Percentiles rank a stretch among this genome's conserved stretches.
Conservation (phyloP, 1,284 basidiomycete species). For the Ceratobasidium sp. region DNA sequence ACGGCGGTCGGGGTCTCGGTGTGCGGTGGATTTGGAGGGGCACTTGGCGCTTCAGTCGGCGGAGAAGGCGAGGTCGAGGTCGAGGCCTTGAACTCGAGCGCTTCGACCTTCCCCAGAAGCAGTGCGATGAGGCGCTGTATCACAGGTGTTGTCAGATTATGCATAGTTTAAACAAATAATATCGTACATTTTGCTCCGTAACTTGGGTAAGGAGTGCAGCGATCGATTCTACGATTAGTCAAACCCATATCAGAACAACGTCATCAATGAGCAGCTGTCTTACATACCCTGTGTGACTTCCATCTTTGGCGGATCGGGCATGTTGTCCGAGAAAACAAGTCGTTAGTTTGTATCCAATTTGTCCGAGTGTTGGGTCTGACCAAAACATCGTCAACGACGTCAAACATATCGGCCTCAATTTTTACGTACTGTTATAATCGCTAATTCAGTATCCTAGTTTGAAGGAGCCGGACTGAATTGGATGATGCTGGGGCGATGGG, state of each 20-base stretch:
- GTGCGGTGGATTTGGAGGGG: neutral
- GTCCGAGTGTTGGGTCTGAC: neutral
- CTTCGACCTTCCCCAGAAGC: neutral
- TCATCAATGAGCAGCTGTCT: no score
- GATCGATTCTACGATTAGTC: neutral
- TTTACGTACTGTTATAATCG: neutral
- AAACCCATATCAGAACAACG: no score
- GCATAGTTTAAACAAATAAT: neutral
- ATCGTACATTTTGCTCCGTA: constrained; percentile 2
- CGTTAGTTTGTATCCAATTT: neutral
- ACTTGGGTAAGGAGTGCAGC: constrained; percentile 3
- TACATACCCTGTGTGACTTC: no score
- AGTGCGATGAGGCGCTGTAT: neutral
- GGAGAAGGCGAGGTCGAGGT: neutral
- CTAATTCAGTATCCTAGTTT: neutral
- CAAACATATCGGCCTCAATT: no score
- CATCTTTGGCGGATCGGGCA: no score
- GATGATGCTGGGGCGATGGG: constrained; percentile 16
- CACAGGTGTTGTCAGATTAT: neutral
- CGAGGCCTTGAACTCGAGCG: neutral
- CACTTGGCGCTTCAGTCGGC: neutral
- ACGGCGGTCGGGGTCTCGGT: no score
- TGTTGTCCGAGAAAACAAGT: neutral
- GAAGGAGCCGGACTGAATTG: neutral
- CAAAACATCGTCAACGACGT: no score